Conservation (phyloP, 495 filamentous ascomycete species). For the Bacidia gigantensis region DNA sequence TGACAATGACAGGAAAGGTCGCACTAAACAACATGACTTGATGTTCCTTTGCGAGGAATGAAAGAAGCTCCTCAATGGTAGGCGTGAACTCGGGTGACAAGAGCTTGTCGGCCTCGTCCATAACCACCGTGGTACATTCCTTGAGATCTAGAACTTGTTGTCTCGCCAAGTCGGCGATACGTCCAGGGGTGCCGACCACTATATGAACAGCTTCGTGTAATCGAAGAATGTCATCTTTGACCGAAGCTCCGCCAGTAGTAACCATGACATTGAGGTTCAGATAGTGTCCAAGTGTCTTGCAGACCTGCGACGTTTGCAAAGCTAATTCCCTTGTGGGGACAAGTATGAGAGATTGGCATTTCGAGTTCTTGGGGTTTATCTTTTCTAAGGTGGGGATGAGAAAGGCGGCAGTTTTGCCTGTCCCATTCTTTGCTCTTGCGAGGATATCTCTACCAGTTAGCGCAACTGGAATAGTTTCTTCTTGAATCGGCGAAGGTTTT, state of each 20-base stretch:
- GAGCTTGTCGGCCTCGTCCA: slow-evolving; percentile 98
- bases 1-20: slow-evolving; percentile 90
- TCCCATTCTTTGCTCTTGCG: slow-evolving; percentile 94
- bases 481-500: slow-evolving; percentile 96
- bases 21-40: slow-evolving; percentile 99
- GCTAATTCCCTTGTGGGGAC: slow-evolving; percentile 95
- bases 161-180: slow-evolving; percentile 87
- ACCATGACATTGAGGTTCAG: slow-evolving; percentile 98
- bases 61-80: slow-evolving; percentile 85
- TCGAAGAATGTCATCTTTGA: slow-evolving; percentile 95
- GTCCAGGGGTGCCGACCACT: slow-evolving; percentile 89
- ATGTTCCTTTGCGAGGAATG: slow-evolving; percentile 87
- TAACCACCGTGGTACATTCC: slow-evolving; percentile 92
- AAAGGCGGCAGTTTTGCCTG: slow-evolving; percentile 95
- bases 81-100: slow-evolving; percentile 93
- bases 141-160: slow-evolving; percentile 94
- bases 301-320: slow-evolving; percentile 97
- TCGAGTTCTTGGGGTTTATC: slow-evolving; percentile 88
- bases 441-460: slow-evolving; percentile 91
- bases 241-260: slow-evolving; percentile 83
- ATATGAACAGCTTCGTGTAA: slow-evolving; percentile 90
- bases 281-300: slow-evolving; percentile 94
- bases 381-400: slow-evolving; percentile 90
- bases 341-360: slow-evolving; percentile 89
- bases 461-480: slow-evolving; percentile 95